Evolutionary conservation across 1,284 basidiomycete species (phyloP).

Genomic region (Ustilago curta): DNA sequence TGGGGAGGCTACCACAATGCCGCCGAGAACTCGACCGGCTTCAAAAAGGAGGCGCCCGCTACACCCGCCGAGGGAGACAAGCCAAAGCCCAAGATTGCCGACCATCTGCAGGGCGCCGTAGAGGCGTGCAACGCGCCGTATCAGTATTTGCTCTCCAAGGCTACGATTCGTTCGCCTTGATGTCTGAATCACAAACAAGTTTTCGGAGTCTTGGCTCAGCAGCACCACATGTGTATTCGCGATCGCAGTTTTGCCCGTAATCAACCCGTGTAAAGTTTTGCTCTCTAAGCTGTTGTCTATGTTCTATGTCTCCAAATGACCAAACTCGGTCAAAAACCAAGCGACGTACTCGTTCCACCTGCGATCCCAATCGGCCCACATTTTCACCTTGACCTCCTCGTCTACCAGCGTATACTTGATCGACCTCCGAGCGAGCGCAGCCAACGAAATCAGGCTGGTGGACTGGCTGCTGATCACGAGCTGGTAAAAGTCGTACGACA

Average conservation of each 20-base stretch:
- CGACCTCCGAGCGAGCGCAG: constrained; percentile 38
- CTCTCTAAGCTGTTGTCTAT: background rate
- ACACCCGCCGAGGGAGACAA: constrained; percentile 14
- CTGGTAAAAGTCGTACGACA: constrained; percentile 59
- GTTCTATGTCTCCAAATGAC: constrained; percentile 8
- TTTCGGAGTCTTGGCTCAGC: no score
- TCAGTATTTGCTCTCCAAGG: constrained; percentile 44
- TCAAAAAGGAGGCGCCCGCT: constrained; percentile 50
- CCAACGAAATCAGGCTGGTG: constrained; percentile 40
- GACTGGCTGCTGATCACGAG: constrained; percentile 33
- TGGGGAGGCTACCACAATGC: constrained; percentile 66
- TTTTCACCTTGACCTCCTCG: constrained; percentile 20
- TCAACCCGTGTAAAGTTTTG: constrained; percentile 1
- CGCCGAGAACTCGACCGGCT: constrained; percentile 64
- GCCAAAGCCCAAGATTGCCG: constrained; percentile 43
- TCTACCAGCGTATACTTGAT: constrained; percentile 40
- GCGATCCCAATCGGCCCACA: constrained; percentile 43
- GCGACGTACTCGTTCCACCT: constrained; percentile 43
- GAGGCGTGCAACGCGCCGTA: constrained; percentile 41
- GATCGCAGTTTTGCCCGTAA: background rate
- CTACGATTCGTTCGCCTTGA: constrained; percentile 41
- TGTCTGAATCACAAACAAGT: background rate
- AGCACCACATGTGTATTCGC: background rate
- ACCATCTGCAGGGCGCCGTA: constrained; percentile 52
- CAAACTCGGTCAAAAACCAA: constrained; percentile 36